These are phyloP conservation scores for Thuidium tamariscinum DNA, from an alignment of 225 moss, liverwort and hornwort species.

Conservation along the genomic window DNA sequence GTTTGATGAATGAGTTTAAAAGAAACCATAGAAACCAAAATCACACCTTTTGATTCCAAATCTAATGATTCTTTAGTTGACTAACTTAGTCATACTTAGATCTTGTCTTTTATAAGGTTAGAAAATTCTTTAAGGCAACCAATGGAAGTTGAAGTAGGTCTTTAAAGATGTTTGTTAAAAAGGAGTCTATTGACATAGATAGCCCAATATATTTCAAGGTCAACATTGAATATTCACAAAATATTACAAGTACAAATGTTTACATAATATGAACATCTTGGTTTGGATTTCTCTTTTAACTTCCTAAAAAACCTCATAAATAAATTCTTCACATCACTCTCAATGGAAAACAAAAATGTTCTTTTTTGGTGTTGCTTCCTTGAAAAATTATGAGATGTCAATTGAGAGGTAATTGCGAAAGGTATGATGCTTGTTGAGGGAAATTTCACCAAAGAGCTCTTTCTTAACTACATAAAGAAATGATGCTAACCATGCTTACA, in stretches of 20 bases:
- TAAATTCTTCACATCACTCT: neutral
- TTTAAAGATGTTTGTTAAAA: neutral
- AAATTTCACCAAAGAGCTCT: neutral
- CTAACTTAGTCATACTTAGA: rapidly evolving
- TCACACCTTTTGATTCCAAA: too few relatives aligned
- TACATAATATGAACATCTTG: rapidly evolving
- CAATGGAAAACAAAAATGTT: too few relatives aligned
- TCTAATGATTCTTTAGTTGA: neutral
- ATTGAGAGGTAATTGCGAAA: neutral
- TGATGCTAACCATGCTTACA: neutral
- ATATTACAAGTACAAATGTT: neutral
- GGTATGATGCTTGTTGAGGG: neutral
- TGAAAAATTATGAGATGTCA: neutral
- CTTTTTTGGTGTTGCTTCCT: too few relatives aligned
- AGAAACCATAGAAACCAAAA: rapidly evolving
- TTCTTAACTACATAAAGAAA: neutral
- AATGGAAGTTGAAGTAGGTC: rapidly evolving
- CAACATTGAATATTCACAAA: neutral
- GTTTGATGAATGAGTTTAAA: neutral
- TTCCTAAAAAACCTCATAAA: neutral
- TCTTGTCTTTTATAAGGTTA: rapidly evolving
- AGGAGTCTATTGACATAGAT: rapidly evolving
- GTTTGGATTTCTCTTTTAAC: neutral
- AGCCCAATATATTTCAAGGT: rapidly evolving
- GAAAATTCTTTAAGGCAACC: neutral